Evolutionary conservation across 805 yeast species (phyloP), one percentile per base, ranked within the genome.

Genomic region (Nakazawaea ernobii): DNA sequence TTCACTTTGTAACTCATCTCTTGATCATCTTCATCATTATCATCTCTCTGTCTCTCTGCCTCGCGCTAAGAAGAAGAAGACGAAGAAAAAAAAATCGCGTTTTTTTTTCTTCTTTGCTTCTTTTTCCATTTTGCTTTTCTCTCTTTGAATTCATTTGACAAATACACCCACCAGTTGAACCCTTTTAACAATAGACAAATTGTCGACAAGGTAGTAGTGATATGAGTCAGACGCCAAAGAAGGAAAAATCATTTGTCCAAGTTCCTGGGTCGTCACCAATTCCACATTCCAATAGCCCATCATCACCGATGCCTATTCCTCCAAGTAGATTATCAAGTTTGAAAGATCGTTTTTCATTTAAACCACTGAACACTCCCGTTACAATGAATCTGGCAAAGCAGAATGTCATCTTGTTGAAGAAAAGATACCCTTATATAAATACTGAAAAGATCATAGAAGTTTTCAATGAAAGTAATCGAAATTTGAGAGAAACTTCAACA

Each of bases 191-290:
- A 20, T 20, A 20, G 24, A 20, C 24, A 20, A 20, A 20, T 20
- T 20, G 24, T 20, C 5, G 5, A 20, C 24, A 20, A 20, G 24
- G 24, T 20, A 5, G 24, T 20, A 20, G 24, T 20, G 24, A 20
- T 14, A 43, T 43, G 46, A 28, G 43, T 17, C 42, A 49, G 6
- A 55, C 59, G 0, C 56, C 61, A 6, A 49, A 54, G 50, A 57
- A 55, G 51, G 50, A 49, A 39, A 45, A 62, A 2, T 64, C 66
- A 26, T 43, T 55, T 9, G 62, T 77, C 3, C 80, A 77, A 51
- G 79, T 77, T 5, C 80, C 77, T 2, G 74, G 69, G 47, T 74
- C 81, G 1, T 75, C 80, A 1, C 79, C 77, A 9, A 55, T 62
- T 13, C 49, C 51, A 5, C 43, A 46, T 3, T 13, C 43, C 32